These are phyloP conservation scores for Synchytrium microbalum DNA, from an alignment of 371 early-diverging fungal species.

Conservation along the genomic window DNA sequence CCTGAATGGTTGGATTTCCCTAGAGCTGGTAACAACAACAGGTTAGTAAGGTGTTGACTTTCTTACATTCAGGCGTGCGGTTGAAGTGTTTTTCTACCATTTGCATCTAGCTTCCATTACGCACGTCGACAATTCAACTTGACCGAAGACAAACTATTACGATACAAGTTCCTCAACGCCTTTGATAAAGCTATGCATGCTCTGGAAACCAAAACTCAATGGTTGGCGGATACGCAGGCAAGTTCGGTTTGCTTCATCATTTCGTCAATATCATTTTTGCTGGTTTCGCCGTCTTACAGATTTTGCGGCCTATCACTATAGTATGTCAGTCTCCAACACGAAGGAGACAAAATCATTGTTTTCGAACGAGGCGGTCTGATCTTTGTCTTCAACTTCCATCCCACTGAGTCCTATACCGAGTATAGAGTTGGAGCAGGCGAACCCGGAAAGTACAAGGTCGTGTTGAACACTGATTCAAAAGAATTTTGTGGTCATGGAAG, in stretches of 20 bases:
- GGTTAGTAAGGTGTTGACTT: slow-evolving; percentile 13
- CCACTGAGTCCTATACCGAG: slow-evolving; percentile 71
- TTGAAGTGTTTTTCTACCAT: slow-evolving; percentile 4
- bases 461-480: slow-evolving; percentile 66
- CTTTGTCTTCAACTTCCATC: slow-evolving; percentile 93
- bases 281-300: slow-evolving; percentile 24
- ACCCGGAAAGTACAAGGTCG: slow-evolving; percentile 53
- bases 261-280: neutral
- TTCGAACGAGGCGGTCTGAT: slow-evolving; percentile 84
- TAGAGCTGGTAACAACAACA: slow-evolving; percentile 74
- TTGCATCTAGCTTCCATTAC: slow-evolving; percentile 72
- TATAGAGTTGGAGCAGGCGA: slow-evolving; percentile 72
- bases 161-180: slow-evolving; percentile 84
- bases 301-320: slow-evolving; percentile 9
- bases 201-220: slow-evolving; percentile 59
- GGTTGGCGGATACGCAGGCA: slow-evolving; percentile 59
- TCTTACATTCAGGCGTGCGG: no score
- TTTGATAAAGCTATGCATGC: slow-evolving; percentile 82
- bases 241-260: slow-evolving; percentile 3
- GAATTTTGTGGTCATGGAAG: slow-evolving; percentile 75
- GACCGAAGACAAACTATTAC: slow-evolving; percentile 70
- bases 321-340: slow-evolving; percentile 83
- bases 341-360: slow-evolving; percentile 82
- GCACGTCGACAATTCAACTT: slow-evolving; percentile 92
- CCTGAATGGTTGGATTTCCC: slow-evolving; percentile 99